Conservation (phyloP, 2,329 filamentous ascomycete species). For the Rachicladosporium sp. region DNA sequence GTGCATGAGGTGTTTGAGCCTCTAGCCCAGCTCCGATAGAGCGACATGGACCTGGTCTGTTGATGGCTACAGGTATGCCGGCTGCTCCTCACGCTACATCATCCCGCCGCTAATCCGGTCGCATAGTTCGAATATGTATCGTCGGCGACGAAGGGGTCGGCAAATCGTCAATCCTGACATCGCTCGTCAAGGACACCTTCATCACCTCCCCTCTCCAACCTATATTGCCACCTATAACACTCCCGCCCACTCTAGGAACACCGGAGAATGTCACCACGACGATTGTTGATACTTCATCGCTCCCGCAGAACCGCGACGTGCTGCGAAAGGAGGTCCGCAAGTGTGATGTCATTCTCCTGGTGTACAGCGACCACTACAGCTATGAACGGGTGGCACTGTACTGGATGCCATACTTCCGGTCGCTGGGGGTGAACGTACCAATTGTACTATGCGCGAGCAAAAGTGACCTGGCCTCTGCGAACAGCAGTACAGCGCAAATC, state of each 20-base stretch:
- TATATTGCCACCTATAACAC: conserved; percentile 86
- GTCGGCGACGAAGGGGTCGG: conserved; percentile 95
- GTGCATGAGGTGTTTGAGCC: no score
- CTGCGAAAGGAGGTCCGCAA: conserved; percentile 91
- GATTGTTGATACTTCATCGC: conserved; percentile 91
- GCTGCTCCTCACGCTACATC: no score
- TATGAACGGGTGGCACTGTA: conserved; percentile 95
- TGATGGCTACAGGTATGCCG: no score
- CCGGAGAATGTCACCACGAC: conserved; percentile 95
- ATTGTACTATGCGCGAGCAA: conserved; percentile 97
- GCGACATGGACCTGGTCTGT: no score
- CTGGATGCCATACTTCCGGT: conserved; percentile 97
- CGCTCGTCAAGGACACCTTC: conserved; percentile 93
- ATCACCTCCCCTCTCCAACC: conserved; percentile 91
- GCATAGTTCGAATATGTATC: conserved; percentile 75
- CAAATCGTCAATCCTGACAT: conserved; percentile 61
- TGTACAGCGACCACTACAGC: conserved; percentile 98
- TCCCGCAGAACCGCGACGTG: conserved; percentile 82
- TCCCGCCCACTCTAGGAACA: conserved; percentile 82
- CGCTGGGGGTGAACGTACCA: conserved; percentile 94
- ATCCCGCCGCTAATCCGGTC: no score
- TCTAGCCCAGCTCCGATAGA: no score
- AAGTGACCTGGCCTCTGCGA: conserved; percentile 59
- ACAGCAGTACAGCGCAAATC: conserved; percentile 67
- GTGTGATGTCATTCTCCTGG: conserved; percentile 89